Percentiles rank a stretch among this genome's conserved stretches.
These are phyloP conservation scores for Amanita muscaria DNA, from an alignment of 768 basidiomycete genomes.

Conservation along the genomic window DNA sequence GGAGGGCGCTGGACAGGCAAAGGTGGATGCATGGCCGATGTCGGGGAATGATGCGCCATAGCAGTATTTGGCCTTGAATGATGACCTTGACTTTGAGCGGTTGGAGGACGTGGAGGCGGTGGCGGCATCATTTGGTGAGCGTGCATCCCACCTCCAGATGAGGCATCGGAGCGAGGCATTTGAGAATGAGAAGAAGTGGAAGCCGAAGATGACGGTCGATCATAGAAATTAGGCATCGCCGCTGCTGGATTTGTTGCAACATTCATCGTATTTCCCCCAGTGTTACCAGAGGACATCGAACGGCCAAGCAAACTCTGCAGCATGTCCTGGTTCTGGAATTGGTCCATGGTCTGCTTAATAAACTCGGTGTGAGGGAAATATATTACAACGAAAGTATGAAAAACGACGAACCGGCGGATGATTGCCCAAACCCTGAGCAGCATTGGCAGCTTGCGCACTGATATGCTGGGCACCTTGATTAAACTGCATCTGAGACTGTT, in stretches of 20 bases:
- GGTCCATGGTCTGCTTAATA: slow-evolving; percentile 4
- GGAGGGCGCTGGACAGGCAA: slow-evolving; percentile 9
- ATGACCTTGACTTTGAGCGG: slow-evolving; percentile 12
- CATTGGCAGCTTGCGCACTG: background rate
- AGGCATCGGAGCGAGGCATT: slow-evolving; percentile 3
- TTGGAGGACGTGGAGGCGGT: slow-evolving; percentile 17
- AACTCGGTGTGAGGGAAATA: background rate
- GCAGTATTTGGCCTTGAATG: slow-evolving; percentile 14
- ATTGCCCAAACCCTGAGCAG: background rate
- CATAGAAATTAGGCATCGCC: slow-evolving; percentile 11
- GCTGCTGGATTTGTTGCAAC: slow-evolving; percentile 5
- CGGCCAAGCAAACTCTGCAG: slow-evolving; percentile 6
- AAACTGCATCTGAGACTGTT: slow-evolving; percentile 11
- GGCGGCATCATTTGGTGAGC: slow-evolving; percentile 24
- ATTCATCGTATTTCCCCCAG: background rate
- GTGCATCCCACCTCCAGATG: background rate
- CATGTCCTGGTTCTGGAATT: slow-evolving; percentile 9
- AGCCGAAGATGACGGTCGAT: slow-evolving; percentile 9
- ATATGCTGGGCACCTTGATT: slow-evolving; percentile 7
- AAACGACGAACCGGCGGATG: slow-evolving; percentile 1
- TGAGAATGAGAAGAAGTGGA: slow-evolving; percentile 18
- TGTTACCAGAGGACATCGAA: background rate
- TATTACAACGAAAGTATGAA: background rate
- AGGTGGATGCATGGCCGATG: slow-evolving; percentile 9
- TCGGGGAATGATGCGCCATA: slow-evolving; percentile 13